phyloP scores from a whole-genome alignment of 495 filamentous ascomycete species.

The Beverwykella pulmonaria region DNA sequence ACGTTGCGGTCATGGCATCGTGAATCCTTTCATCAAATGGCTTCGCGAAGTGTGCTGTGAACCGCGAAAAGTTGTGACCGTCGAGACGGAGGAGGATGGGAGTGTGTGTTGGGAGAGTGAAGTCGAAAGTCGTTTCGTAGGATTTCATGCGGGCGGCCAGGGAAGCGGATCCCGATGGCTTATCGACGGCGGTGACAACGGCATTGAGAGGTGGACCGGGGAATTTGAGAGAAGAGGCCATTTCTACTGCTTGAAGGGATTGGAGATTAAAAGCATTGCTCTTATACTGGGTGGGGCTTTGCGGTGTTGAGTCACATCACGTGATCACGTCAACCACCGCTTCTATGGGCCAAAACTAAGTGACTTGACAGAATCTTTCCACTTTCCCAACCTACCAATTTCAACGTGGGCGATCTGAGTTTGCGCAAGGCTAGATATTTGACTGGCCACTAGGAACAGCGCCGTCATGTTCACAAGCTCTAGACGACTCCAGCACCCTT shows the following conservation, averaged over 20 bases:
- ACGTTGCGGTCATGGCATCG: constrained; percentile 25
- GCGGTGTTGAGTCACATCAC: not conserved
- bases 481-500: no score
- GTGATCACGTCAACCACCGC: not conserved
- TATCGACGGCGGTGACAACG: not conserved
- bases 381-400: no score
- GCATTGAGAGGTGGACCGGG: not conserved
- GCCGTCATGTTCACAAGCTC: no score
- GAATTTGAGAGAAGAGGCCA: not conserved
- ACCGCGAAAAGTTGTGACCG: constrained; percentile 27
- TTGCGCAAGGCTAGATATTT: no score
- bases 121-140: constrained; percentile 19
- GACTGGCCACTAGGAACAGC: no score
- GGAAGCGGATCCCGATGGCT: not conserved
- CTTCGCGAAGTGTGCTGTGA: constrained; percentile 11
- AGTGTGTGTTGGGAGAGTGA: constrained; percentile 1
- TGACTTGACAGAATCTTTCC: no score
- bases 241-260: not conserved
- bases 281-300: no score
- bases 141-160: constrained; percentile 29
- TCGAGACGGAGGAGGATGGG: constrained; percentile 30
- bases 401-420: no score
- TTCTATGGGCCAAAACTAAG: no score
- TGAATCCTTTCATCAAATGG: constrained; percentile 30
- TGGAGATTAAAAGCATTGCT: no score